Conservation (phyloP, 495 filamentous ascomycete species). For the Aspergillus incahuasiensis region DNA sequence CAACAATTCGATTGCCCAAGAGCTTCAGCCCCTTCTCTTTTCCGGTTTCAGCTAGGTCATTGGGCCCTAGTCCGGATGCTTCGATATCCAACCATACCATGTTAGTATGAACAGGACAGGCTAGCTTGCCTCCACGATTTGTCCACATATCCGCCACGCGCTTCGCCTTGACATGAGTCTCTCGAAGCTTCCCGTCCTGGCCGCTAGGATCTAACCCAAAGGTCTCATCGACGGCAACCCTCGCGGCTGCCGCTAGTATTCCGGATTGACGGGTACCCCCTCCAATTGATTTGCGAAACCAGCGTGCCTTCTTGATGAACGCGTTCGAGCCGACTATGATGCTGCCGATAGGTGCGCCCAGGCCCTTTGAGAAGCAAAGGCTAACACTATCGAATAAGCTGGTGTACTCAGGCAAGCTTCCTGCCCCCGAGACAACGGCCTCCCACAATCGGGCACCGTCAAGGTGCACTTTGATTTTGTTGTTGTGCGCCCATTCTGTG, state of each 20-base stretch:
- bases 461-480: slow-evolving; percentile 69
- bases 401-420: slow-evolving; percentile 62
- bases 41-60: slow-evolving; percentile 39
- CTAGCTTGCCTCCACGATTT: slow-evolving; percentile 45
- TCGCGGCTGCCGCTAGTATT: slow-evolving; percentile 43
- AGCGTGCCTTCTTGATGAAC: slow-evolving; percentile 68
- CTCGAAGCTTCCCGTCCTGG: slow-evolving; percentile 57
- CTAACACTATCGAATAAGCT: slow-evolving; percentile 73
- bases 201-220: slow-evolving; percentile 60
- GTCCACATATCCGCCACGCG: slow-evolving; percentile 61
- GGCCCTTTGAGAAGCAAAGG: slow-evolving; percentile 83
- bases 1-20: slow-evolving; percentile 35
- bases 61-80: slow-evolving; percentile 35
- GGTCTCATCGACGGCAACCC: slow-evolving; percentile 47
- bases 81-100: slow-evolving; percentile 90
- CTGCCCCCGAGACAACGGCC: slow-evolving; percentile 56
- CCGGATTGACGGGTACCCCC: slow-evolving; percentile 73
- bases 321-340: slow-evolving; percentile 63
- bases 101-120: slow-evolving; percentile 65
- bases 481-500: slow-evolving; percentile 59
- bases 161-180: slow-evolving; percentile 61
- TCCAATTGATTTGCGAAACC: slow-evolving; percentile 80
- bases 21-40: slow-evolving; percentile 37
- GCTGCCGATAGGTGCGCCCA: slow-evolving; percentile 84
- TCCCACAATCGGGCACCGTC: slow-evolving; percentile 88